A percentile compares a stretch with the other conserved stretches of the same genome.
phyloP scores from a whole-genome alignment of 2,329 filamentous ascomycete genomes.

The Trichoderma atrobrunneum region DNA sequence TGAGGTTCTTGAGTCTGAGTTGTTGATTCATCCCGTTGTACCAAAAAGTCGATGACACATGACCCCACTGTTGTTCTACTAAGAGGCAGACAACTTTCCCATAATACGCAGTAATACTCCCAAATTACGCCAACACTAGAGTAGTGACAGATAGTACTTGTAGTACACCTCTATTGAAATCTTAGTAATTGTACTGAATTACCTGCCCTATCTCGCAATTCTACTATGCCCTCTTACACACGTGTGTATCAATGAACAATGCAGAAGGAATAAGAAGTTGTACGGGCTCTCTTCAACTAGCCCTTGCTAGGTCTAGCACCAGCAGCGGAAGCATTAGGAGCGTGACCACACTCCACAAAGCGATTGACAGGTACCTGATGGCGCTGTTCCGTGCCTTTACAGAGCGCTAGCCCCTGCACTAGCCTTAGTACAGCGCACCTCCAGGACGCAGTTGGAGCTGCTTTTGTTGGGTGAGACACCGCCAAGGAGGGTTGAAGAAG shows the following conservation, averaged over 20 bases:
- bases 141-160: not conserved
- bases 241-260: not conserved
- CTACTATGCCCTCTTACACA: not conserved
- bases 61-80: not conserved
- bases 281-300: not conserved
- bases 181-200: not conserved
- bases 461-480: not conserved
- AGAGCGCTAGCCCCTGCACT: slow-evolving; percentile 2
- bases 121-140: not conserved
- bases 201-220: not conserved
- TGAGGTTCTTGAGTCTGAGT: not conserved
- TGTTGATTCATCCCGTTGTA: not conserved
- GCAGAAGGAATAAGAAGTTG: not conserved
- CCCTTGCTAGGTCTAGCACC: not conserved
- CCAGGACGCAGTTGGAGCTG: not conserved
- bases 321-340: not conserved
- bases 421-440: not conserved
- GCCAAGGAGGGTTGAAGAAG: not conserved
- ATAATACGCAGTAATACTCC: not conserved
- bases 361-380: not conserved
- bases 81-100: not conserved
- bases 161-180: not conserved
- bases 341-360: not conserved
- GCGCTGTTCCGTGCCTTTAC: not conserved
- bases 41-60: not conserved